phyloP scores from a whole-genome alignment of 2,329 filamentous ascomycete genomes.

The Ambrosiella xylebori region DNA sequence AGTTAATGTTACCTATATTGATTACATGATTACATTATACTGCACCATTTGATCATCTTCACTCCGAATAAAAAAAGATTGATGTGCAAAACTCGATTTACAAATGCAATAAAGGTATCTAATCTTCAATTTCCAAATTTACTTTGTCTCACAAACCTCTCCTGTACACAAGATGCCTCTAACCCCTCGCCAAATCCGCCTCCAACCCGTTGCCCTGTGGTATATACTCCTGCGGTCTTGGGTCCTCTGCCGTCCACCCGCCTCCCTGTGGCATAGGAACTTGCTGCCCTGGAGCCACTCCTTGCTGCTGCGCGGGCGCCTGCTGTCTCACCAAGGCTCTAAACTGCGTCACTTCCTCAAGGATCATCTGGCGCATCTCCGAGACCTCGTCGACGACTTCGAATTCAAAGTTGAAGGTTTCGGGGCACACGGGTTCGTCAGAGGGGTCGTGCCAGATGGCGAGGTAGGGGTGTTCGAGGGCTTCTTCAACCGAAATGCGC shows the following conservation, averaged over 20 bases:
- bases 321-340: slow-evolving; percentile 42
- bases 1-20: too few relatives aligned
- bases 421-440: slow-evolving; percentile 85
- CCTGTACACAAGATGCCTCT: neutral
- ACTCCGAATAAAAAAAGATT: too few relatives aligned
- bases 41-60: too few relatives aligned
- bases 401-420: slow-evolving; percentile 95
- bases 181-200: slow-evolving; percentile 33
- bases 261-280: slow-evolving; percentile 36
- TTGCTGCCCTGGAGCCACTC: slow-evolving; percentile 18
- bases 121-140: too few relatives aligned
- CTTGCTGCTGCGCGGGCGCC: slow-evolving; percentile 22
- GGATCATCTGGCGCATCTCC: slow-evolving; percentile 93
- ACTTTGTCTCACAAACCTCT: too few relatives aligned
- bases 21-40: too few relatives aligned
- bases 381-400: slow-evolving; percentile 90
- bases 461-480: slow-evolving; percentile 89
- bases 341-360: slow-evolving; percentile 86
- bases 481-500: slow-evolving; percentile 85
- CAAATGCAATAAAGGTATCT: too few relatives aligned
- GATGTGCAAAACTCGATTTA: too few relatives aligned
- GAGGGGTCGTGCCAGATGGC: slow-evolving; percentile 97
- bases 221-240: slow-evolving; percentile 41
- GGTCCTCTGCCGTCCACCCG: slow-evolving; percentile 43
- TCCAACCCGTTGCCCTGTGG: slow-evolving; percentile 34